Base-by-base conservation (phyloP, 345 rosid species). In the Corchorus olitorius region DNA sequence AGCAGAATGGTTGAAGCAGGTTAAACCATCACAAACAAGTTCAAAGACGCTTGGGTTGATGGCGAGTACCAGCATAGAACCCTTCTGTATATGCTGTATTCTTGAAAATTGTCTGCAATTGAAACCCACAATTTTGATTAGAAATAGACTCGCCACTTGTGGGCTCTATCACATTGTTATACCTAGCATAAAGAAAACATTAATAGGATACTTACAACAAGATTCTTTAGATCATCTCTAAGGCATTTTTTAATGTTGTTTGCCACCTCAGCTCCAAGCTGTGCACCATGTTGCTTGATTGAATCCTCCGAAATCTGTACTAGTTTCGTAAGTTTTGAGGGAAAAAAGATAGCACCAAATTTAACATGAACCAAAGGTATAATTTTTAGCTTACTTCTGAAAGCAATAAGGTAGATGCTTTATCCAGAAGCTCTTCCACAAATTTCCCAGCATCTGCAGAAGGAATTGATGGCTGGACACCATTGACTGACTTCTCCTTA, bases 31-130 rank as follows among this genome's bases (percentile, higher is more conserved):
- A 56, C 17, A 54, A 50, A 63, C 19, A 52, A 75, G 39, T 66
- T 76, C 65, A 76, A 67, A 58, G 39, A 56, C 85, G 86, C 77
- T 84, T 83, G n/a, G 85, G 87, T 71, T 80, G 82, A 75, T 41
- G 46, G 14, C 3, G 43, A 45, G 39, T 81, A 79, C 97, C 98
- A 3, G 99, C 96, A 16, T 82, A 68, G 81, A 95, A 95, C 62
- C 97, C 99, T 86, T 91, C 88, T 0, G 94, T 53, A 59, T 93
- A 95, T 6, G 96, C 94, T 2, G 93, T 82, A 88, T 90, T 95
- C 93, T 92, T 89, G 86, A 85, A 93, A 80, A 92, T 89, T 22
- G 79, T 79, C 98, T 93, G 92, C 88, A 85, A 82, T 41, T 77
- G 45, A 68, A 19, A 33, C 63, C 1, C 35, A n/a, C 41, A 13